Conservation (phyloP, 2,329 filamentous ascomycete species). For the Hypomyces perniciosus region DNA sequence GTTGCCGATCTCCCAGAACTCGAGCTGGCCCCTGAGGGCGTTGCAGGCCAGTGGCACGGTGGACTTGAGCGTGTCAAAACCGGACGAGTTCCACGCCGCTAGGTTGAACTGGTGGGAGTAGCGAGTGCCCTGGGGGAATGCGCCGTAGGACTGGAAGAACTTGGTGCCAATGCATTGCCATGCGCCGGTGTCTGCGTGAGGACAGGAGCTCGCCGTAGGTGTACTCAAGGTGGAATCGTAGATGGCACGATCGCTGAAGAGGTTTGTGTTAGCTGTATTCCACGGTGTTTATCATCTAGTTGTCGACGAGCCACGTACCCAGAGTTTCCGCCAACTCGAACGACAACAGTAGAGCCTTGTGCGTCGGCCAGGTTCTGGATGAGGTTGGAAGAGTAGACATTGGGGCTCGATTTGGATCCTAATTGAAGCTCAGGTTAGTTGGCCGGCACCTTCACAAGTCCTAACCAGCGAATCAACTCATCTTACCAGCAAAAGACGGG, state of each 20-base stretch:
- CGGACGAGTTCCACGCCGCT: slow-evolving; percentile 19
- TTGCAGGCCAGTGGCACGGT: slow-evolving; percentile 20
- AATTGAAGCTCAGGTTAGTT: neutral
- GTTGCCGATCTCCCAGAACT: slow-evolving; percentile 20
- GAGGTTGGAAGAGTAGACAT: slow-evolving; percentile 16
- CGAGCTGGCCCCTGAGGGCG: slow-evolving; percentile 18
- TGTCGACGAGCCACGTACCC: slow-evolving; percentile 11
- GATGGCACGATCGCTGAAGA: slow-evolving; percentile 18
- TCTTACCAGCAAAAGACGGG: slow-evolving; percentile 17
- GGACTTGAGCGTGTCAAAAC: slow-evolving; percentile 17
- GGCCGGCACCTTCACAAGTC: neutral
- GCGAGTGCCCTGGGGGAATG: slow-evolving; percentile 15
- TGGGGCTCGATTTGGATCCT: slow-evolving; percentile 14
- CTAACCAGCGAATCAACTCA: neutral
- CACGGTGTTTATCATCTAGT: neutral
- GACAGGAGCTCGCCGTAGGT: slow-evolving; percentile 16
- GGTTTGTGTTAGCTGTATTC: neutral
- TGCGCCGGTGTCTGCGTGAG: slow-evolving; percentile 18
- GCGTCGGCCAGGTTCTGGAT: slow-evolving; percentile 15
- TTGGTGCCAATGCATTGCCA: slow-evolving; percentile 20
- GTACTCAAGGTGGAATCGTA: slow-evolving; percentile 17
- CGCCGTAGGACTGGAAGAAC: slow-evolving; percentile 20
- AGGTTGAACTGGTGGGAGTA: slow-evolving; percentile 21
- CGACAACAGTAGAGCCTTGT: slow-evolving; percentile 14
- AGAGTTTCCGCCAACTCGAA: slow-evolving; percentile 18